A percentile compares a stretch with the other conserved stretches of the same genome.
Conservation (phyloP, 495 filamentous ascomycete species). For the Sphaerosporella brunnea region DNA sequence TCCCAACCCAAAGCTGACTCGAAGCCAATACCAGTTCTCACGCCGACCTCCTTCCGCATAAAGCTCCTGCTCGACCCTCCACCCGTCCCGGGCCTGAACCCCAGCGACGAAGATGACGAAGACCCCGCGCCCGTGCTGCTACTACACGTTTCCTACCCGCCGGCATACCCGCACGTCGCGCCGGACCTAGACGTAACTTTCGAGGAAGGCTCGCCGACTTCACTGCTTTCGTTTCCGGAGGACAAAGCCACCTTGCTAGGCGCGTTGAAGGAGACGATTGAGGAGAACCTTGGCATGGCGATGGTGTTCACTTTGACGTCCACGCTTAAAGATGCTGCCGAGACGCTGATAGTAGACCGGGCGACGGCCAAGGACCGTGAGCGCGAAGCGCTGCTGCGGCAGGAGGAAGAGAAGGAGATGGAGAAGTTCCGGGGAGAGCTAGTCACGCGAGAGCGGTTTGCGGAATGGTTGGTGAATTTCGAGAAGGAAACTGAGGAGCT, state of each 20-base stretch:
- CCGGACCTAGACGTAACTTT: constrained; percentile 59
- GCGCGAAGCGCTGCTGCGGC: constrained; percentile 46
- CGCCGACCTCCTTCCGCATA: constrained; percentile 70
- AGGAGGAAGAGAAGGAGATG: constrained; percentile 81
- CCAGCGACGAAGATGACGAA: constrained; percentile 32
- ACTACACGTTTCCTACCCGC: constrained; percentile 69
- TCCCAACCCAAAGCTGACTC: too few species aligned
- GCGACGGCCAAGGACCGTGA: constrained; percentile 40
- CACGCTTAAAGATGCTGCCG: constrained; percentile 70
- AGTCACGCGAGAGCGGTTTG: constrained; percentile 69
- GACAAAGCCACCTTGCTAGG: constrained; percentile 58
- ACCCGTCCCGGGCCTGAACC: constrained; percentile 31
- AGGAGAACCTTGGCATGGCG: constrained; percentile 89
- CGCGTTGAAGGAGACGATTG: constrained; percentile 48
- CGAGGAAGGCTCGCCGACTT: constrained; percentile 29
- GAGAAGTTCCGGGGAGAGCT: constrained; percentile 83
- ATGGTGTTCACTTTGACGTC: constrained; percentile 90
- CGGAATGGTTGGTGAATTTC: constrained; percentile 67
- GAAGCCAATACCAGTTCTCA: constrained; percentile 50
- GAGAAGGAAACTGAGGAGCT: constrained; percentile 51
- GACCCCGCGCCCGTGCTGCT: constrained; percentile 29
- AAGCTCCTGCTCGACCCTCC: constrained; percentile 56
- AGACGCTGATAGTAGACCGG: constrained; percentile 57
- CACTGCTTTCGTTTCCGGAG: constrained; percentile 37
- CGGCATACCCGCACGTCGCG: constrained; percentile 69